Conservation (phyloP, 2,329 filamentous ascomycete genomes). For the Botrytis deweyae region DNA sequence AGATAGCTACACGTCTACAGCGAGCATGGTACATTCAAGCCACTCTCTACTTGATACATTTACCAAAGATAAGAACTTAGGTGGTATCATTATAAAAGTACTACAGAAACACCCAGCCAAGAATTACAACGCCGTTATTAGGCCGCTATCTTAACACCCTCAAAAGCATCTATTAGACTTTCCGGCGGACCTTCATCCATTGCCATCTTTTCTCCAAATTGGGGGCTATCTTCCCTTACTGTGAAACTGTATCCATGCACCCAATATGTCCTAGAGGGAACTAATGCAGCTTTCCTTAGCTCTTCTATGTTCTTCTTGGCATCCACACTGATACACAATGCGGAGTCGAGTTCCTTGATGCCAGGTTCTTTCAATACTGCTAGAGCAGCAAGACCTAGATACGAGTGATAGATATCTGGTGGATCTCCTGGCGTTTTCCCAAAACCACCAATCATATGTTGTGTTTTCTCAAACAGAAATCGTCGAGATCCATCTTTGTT, state of each 20-base stretch:
- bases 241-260: conserved; percentile 34
- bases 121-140: background rate
- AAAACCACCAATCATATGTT: conserved; percentile 82
- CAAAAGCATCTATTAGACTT: conserved; percentile 22
- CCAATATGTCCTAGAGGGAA: conserved; percentile 29
- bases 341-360: conserved; percentile 70
- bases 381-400: conserved; percentile 79
- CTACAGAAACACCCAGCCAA: conserved; percentile 5
- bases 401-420: conserved; percentile 84
- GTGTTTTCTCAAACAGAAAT: conserved; percentile 82
- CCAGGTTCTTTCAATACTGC: conserved; percentile 69
- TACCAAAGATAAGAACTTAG: background rate
- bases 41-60: background rate
- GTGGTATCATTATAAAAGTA: conserved; percentile 15
- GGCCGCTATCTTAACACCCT: conserved; percentile 10
- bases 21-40: background rate
- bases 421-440: conserved; percentile 67
- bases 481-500: conserved; percentile 61
- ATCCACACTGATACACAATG: conserved; percentile 70
- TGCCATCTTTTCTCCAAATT: conserved; percentile 29
- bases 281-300: conserved; percentile 28
- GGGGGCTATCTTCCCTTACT: conserved; percentile 33
- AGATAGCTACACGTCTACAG: background rate
- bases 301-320: conserved; percentile 50
- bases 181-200: conserved; percentile 24